These are phyloP conservation scores for Penicillium malachiteum DNA, from an alignment of 495 filamentous ascomycete genomes.

Conservation along the genomic window DNA sequence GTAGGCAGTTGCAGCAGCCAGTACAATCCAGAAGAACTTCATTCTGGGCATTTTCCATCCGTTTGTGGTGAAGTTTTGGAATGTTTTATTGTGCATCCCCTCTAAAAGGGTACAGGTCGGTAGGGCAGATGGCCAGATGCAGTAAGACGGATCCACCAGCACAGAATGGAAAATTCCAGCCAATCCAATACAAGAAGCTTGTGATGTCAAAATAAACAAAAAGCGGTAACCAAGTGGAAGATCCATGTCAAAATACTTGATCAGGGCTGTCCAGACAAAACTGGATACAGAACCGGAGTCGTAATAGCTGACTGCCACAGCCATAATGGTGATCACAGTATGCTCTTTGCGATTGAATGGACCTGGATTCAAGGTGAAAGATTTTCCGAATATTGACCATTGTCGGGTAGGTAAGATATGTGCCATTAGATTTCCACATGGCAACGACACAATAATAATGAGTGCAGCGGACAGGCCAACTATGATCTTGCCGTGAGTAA, in stretches of 20 bases:
- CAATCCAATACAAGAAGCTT: conserved; percentile 70
- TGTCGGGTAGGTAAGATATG: conserved; percentile 50
- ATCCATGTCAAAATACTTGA: conserved; percentile 63
- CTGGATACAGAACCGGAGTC: conserved; percentile 38
- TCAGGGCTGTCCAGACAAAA: conserved; percentile 64
- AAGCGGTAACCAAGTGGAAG: conserved; percentile 69
- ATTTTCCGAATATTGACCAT: conserved; percentile 53
- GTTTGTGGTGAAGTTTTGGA: conserved; percentile 29
- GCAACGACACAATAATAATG: conserved; percentile 69
- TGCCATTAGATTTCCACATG: conserved; percentile 60
- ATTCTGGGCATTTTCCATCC: conserved; percentile 68
- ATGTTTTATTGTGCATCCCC: conserved; percentile 62
- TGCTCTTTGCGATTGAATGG: conserved; percentile 79
- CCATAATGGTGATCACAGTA: conserved; percentile 70
- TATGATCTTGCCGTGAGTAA: too few species aligned
- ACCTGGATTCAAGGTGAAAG: conserved; percentile 64
- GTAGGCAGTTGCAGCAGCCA: conserved; percentile 57
- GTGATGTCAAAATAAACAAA: conserved; percentile 65
- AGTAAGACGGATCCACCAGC: conserved; percentile 59
- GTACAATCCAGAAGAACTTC: conserved; percentile 61
- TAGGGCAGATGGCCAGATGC: conserved; percentile 74
- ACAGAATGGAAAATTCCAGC: conserved; percentile 67
- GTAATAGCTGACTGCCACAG: conserved; percentile 53
- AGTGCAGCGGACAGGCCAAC: conserved; percentile 46
- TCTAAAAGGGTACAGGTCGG: conserved; percentile 65